phyloP scores from a whole-genome alignment of 1,139 yeast species.

The Candida glucosophila region DNA sequence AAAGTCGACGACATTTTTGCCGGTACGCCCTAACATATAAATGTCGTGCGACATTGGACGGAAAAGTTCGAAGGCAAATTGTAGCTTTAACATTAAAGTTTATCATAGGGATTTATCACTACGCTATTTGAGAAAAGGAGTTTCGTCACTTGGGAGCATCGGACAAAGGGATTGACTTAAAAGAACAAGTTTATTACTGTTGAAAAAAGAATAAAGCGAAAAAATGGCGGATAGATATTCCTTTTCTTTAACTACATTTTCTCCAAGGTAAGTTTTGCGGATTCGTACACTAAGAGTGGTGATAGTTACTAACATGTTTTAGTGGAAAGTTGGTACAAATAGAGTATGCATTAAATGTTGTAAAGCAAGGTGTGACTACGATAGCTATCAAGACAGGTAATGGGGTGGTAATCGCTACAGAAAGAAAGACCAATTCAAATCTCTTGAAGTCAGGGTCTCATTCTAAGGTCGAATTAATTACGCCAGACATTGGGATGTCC shows the following conservation, averaged over 20 bases:
- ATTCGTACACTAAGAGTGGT: too few species aligned
- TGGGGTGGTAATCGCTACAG: constrained; percentile 96
- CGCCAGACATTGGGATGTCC: constrained; percentile 95
- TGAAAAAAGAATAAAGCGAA: too few species aligned
- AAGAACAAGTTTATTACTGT: too few species aligned
- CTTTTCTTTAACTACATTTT: constrained; percentile 90
- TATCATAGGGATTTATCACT: too few species aligned
- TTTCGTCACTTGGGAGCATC: too few species aligned
- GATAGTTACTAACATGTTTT: constrained; percentile 11
- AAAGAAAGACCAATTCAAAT: constrained; percentile 77
- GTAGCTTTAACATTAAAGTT: too few species aligned
- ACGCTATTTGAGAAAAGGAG: too few species aligned
- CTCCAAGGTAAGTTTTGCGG: constrained; percentile 92
- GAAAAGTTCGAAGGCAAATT: too few species aligned
- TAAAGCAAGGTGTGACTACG: constrained; percentile 95
- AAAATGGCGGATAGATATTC: constrained; percentile 96
- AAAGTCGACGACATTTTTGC: too few species aligned
- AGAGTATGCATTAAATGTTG: constrained; percentile 96
- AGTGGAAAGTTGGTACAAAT: constrained; percentile 97
- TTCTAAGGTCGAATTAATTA: constrained; percentile 72
- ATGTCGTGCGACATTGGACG: too few species aligned
- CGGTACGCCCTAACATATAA: too few species aligned
- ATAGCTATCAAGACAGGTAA: constrained; percentile 94
- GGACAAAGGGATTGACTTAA: too few species aligned
- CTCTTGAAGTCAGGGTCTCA: constrained; percentile 69